Percentiles rank a stretch among this genome's conserved stretches.
Evolutionary conservation across 192 early-diverging fungal species (phyloP).

Genomic region (Endogone sp.): DNA sequence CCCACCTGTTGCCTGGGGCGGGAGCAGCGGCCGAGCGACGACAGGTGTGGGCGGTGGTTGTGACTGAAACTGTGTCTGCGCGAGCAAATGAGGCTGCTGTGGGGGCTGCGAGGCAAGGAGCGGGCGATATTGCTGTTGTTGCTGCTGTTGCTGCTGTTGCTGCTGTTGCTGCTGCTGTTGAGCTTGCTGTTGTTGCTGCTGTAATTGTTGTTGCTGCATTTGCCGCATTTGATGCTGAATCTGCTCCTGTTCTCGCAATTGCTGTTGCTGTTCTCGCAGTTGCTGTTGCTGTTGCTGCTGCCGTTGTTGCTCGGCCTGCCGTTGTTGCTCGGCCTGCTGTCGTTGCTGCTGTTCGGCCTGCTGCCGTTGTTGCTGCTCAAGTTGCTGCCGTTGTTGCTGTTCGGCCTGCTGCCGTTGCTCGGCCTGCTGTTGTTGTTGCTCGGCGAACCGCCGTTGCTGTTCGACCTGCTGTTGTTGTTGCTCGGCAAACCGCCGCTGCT

Average conservation of each 20-base stretch:
- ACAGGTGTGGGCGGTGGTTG: constrained; percentile 1
- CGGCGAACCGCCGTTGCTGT: constrained; percentile 4
- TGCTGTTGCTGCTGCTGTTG: neutral
- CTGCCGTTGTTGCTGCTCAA: constrained; percentile 20
- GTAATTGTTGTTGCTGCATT: constrained; percentile 6
- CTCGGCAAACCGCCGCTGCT: constrained; percentile 1
- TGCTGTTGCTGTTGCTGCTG: constrained; percentile 9
- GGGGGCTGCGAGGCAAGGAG: constrained; percentile 2
- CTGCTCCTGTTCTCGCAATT: neutral
- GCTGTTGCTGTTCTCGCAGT: neutral
- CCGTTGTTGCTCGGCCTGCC: neutral
- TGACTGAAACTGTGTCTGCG: constrained; percentile 18
- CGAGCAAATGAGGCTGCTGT: constrained; percentile 5
- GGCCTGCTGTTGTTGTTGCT: constrained; percentile 24
- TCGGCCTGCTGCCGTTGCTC: constrained; percentile 1
- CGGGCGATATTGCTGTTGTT: constrained; percentile 19
- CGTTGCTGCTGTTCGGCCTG: constrained; percentile 12
- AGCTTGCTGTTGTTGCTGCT: constrained; percentile 1
- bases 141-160: constrained; percentile 10
- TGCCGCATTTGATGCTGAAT: constrained; percentile 4
- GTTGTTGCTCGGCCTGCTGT: constrained; percentile 1
- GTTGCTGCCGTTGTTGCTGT: constrained; percentile 1
- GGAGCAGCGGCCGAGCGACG: no score
- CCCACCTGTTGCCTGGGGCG: neutral
- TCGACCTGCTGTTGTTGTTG: constrained; percentile 21